phyloP scores from a whole-genome alignment of 2,329 filamentous ascomycete genomes.

The Monosporascus sp. region DNA sequence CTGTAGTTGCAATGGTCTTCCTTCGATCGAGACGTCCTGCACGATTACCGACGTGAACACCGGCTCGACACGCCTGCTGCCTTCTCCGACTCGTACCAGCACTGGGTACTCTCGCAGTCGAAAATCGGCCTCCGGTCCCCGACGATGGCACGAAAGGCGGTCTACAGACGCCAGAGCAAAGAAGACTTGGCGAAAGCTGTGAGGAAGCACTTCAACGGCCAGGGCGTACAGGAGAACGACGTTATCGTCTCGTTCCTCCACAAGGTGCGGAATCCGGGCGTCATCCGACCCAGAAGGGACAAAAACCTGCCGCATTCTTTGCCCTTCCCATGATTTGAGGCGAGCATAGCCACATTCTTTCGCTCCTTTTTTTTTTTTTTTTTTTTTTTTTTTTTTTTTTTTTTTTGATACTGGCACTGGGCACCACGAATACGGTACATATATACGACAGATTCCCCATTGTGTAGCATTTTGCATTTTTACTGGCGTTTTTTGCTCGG shows the following conservation, averaged over 20 bases:
- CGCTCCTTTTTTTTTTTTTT: no score
- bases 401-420: slow-evolving; percentile 1
- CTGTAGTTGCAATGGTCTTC: slow-evolving; percentile 59
- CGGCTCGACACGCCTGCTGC: slow-evolving; percentile 65
- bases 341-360: slow-evolving; percentile 2
- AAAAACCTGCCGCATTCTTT: slow-evolving; percentile 27
- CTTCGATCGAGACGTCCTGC: slow-evolving; percentile 63
- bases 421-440: no score
- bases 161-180: slow-evolving; percentile 62
- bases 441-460: not conserved
- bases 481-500: not conserved
- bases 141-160: slow-evolving; percentile 65
- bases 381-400: no score
- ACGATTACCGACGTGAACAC: slow-evolving; percentile 71
- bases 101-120: slow-evolving; percentile 56
- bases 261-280: slow-evolving; percentile 57
- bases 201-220: slow-evolving; percentile 77
- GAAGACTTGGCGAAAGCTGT: slow-evolving; percentile 68
- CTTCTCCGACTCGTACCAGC: slow-evolving; percentile 60
- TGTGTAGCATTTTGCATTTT: not conserved
- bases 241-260: slow-evolving; percentile 76
- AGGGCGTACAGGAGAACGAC: slow-evolving; percentile 75
- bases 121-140: slow-evolving; percentile 67
- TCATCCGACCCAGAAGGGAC: slow-evolving; percentile 29
- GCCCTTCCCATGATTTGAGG: slow-evolving; percentile 23